Evolutionary conservation across 176 grass and related monocot genomes (phyloP).

Genomic region (Oryza meridionalis): DNA sequence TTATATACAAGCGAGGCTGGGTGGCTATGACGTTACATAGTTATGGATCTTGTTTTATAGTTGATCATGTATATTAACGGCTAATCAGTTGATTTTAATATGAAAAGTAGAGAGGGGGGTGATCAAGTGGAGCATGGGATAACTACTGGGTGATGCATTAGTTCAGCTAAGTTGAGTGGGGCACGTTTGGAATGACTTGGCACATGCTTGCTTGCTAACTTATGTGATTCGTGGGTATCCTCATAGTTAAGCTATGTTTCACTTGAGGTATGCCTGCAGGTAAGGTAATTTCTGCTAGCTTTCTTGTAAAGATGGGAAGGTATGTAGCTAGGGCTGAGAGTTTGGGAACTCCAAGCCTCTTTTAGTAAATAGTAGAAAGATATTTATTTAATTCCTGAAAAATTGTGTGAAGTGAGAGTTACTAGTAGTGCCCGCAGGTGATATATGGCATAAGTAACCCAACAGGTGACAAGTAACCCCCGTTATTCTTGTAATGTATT

Average conservation of each 20-base stretch:
- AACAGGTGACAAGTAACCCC: neutral
- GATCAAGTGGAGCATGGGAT: constrained; percentile 27
- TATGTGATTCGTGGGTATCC: neutral
- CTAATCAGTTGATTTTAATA: neutral
- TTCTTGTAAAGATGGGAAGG: constrained; percentile 27
- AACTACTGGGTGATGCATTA: neutral
- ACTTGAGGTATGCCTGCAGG: constrained; percentile 26
- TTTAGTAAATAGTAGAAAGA: neutral
- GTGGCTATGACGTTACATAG: constrained; percentile 12
- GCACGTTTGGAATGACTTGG: constrained; percentile 54
- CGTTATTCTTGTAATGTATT: neutral
- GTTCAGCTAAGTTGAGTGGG: constrained; percentile 12
- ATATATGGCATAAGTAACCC: too few relatives aligned
- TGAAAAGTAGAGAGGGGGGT: neutral
- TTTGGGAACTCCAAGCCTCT: neutral
- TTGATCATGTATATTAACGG: neutral
- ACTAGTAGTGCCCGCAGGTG: neutral
- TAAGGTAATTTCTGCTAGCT: constrained; percentile 25
- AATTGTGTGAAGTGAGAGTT: neutral
- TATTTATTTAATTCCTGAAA: neutral
- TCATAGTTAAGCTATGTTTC: constrained; percentile 10
- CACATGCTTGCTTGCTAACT: constrained; percentile 16
- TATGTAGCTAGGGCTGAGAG: constrained; percentile 1
- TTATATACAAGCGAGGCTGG: constrained; percentile 32
- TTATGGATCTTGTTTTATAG: constrained; percentile 13